phyloP scores from a whole-genome alignment of 1,284 basidiomycete genomes.

The Lentinula novae-zelandiae region DNA sequence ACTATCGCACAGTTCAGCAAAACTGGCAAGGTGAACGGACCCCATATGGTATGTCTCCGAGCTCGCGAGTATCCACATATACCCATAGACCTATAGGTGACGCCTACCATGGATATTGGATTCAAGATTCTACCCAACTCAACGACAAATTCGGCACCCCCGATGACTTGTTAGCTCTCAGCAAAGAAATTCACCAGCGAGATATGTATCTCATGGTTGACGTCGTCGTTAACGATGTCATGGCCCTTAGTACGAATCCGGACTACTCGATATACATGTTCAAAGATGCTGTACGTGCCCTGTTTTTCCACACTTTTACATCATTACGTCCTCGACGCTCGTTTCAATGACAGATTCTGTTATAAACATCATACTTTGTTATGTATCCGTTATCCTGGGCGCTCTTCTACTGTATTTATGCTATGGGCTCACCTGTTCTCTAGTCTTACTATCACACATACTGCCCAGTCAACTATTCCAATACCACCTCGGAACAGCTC shows the following conservation, averaged over 20 bases:
- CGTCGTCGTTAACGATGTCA: conserved; percentile 74
- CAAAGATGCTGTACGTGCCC: conserved; percentile 33
- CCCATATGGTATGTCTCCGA: conserved; percentile 34
- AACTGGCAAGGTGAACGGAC: conserved; percentile 67
- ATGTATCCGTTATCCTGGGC: not conserved
- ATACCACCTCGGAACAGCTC: conserved; percentile 61
- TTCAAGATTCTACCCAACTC: conserved; percentile 57
- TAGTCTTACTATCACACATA: conserved; percentile 56
- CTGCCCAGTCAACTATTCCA: conserved; percentile 62
- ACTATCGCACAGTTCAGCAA: conserved; percentile 37
- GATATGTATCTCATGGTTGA: conserved; percentile 80
- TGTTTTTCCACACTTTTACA: not conserved
- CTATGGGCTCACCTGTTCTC: not conserved
- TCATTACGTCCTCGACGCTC: no score
- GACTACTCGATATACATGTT: conserved; percentile 59
- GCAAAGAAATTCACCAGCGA: conserved; percentile 60
- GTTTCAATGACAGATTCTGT: no score
- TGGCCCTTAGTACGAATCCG: conserved; percentile 52
- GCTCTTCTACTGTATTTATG: not conserved
- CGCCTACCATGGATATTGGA: conserved; percentile 72
- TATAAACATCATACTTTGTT: no score
- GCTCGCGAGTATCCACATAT: no score
- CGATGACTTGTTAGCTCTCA: conserved; percentile 66
- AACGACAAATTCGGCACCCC: conserved; percentile 68
- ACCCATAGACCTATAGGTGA: conserved; percentile 34